Evolutionary conservation across 345 rosid species (phyloP).

Genomic region (Schrenkiella parvula): DNA sequence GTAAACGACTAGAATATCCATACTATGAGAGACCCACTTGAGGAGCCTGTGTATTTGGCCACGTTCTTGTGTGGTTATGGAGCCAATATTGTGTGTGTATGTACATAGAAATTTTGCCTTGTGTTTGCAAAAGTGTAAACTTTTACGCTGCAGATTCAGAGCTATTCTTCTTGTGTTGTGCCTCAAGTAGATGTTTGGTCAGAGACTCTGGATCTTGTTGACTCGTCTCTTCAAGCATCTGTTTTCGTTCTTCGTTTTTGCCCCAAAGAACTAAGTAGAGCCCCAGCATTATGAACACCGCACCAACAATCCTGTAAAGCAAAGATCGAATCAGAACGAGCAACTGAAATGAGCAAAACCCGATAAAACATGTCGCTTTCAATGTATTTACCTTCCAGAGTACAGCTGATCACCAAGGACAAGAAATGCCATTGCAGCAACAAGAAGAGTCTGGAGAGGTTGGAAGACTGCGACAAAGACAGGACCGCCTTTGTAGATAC

Average conservation of each 20-base stretch:
- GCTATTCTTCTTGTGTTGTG: slow-evolving; percentile 15
- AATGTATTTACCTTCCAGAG: slow-evolving; percentile 52
- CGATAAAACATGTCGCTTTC: background rate
- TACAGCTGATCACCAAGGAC: slow-evolving; percentile 67
- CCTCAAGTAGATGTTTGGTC: slow-evolving; percentile 47
- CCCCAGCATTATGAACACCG: slow-evolving; percentile 54
- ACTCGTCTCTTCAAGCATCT: slow-evolving; percentile 6
- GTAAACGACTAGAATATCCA: slow-evolving; percentile 22
- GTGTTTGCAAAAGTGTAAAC: slow-evolving; percentile 5
- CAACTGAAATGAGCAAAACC: background rate
- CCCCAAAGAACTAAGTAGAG: slow-evolving; percentile 73
- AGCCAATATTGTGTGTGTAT: no score
- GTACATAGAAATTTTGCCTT: slow-evolving; percentile 10
- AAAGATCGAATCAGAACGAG: background rate
- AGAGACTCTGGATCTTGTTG: slow-evolving; percentile 40
- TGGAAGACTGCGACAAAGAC: slow-evolving; percentile 72
- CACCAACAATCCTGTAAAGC: slow-evolving; percentile 53
- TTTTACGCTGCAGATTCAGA: slow-evolving; percentile 19
- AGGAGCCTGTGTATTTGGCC: slow-evolving; percentile 20
- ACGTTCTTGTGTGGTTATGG: slow-evolving; percentile 10
- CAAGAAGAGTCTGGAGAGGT: slow-evolving; percentile 72
- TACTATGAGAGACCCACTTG: slow-evolving; percentile 20
- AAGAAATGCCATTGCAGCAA: slow-evolving; percentile 62
- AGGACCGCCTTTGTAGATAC: slow-evolving; percentile 75
- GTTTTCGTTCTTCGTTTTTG: slow-evolving; percentile 53